phyloP scores from a whole-genome alignment of 2,329 filamentous ascomycete species.

The Monosporascus cannonballus region DNA sequence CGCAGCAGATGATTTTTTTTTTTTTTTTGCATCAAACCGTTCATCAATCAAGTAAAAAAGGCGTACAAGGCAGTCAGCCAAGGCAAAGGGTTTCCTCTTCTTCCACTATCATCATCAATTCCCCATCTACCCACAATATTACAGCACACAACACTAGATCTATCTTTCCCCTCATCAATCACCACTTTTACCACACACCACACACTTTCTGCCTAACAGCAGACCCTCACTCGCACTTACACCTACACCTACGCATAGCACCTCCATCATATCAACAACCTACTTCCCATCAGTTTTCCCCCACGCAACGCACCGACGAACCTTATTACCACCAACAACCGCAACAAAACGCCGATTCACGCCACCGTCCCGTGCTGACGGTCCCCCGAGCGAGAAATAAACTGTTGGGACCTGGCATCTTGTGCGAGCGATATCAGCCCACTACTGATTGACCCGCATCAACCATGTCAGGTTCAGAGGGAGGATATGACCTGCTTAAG shows the following conservation, averaged over 20 bases:
- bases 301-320: neutral
- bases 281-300: neutral
- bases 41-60: neutral
- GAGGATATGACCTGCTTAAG: constrained; percentile 51
- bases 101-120: neutral
- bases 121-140: constrained; percentile 1
- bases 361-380: constrained; percentile 1
- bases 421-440: constrained; percentile 7
- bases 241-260: neutral
- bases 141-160: neutral
- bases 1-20: neutral
- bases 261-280: neutral
- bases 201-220: neutral
- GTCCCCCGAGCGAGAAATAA: constrained; percentile 8
- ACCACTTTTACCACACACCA: neutral
- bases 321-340: neutral
- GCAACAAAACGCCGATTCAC: neutral
- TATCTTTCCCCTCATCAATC: neutral
- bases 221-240: neutral
- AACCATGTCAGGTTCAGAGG: constrained; percentile 47
- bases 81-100: neutral
- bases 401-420: constrained; percentile 16
- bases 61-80: neutral
- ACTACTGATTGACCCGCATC: constrained; percentile 9
- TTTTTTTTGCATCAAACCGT: neutral